Conservation (phyloP, 164 flowering plant species). For the Macadamia tetraphylla region DNA sequence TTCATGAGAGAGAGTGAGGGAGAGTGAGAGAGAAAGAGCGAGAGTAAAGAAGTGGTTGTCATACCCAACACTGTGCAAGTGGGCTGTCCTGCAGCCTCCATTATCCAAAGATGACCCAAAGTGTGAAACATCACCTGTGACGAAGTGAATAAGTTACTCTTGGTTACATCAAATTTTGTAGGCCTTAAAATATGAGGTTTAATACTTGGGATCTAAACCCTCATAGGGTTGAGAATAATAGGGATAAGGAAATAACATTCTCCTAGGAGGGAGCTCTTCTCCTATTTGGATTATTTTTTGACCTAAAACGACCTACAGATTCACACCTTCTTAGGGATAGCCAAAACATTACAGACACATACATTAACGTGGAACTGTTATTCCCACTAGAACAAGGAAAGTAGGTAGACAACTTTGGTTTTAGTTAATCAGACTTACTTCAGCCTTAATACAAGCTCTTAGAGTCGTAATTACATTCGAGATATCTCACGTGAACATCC, state of each 20-base stretch:
- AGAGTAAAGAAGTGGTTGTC: too few relatives aligned
- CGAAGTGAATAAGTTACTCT: too few relatives aligned
- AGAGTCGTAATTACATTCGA: neutral
- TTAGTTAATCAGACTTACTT: neutral
- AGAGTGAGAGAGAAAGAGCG: too few relatives aligned
- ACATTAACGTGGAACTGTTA: too few relatives aligned
- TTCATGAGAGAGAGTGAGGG: too few relatives aligned
- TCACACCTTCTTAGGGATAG: neutral
- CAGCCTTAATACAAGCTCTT: neutral
- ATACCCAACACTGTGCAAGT: too few relatives aligned
- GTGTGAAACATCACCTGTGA: too few relatives aligned
- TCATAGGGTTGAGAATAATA: neutral
- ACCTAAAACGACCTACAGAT: neutral
- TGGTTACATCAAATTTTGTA: too few relatives aligned
- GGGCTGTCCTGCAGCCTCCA: too few relatives aligned
- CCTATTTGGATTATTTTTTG: neutral
- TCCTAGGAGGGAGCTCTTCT: neutral
- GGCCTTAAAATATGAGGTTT: neutral
- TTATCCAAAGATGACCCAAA: too few relatives aligned
- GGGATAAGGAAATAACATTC: neutral
- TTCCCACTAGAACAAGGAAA: neutral
- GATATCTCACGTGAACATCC: neutral
- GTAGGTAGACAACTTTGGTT: neutral
- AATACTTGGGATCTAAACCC: neutral
- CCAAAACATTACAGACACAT: neutral